These are phyloP conservation scores for Calonectria honghensis DNA, from an alignment of 2,329 filamentous ascomycete genomes.

Conservation along the genomic window DNA sequence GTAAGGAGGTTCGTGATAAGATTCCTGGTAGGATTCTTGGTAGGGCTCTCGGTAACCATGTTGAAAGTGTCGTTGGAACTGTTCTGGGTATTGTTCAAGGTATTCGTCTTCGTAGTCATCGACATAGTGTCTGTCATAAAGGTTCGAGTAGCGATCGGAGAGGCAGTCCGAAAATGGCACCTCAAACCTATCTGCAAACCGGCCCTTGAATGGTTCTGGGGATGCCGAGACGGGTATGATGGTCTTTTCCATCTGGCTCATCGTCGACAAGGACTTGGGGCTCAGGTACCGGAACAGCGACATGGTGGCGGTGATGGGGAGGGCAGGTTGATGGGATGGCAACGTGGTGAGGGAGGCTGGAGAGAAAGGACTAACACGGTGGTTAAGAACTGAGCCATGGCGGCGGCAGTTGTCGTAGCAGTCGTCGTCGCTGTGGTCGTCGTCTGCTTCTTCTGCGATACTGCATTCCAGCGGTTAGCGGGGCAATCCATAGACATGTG, in stretches of 20 bases:
- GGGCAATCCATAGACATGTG: constrained; percentile 58
- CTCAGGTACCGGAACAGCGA: constrained; percentile 59
- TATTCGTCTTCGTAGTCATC: constrained; percentile 12
- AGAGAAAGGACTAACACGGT: constrained; percentile 63
- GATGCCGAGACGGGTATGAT: constrained; percentile 57
- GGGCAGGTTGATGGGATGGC: constrained; percentile 16
- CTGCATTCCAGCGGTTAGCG: constrained; percentile 66
- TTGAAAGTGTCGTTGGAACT: neutral
- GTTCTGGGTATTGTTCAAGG: neutral
- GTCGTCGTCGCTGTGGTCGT: constrained; percentile 39
- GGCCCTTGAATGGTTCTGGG: constrained; percentile 33
- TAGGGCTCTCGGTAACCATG: neutral
- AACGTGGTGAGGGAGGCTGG: neutral
- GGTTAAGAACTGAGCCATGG: constrained; percentile 65
- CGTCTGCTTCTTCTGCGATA: constrained; percentile 37
- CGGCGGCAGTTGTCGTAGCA: constrained; percentile 43
- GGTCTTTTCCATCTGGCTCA: constrained; percentile 56
- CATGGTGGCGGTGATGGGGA: constrained; percentile 38
- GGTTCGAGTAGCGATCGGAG: constrained; percentile 1
- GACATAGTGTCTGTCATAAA: neutral
- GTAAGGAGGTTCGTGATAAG: neutral
- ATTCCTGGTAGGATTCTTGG: neutral
- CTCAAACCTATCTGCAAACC: neutral
- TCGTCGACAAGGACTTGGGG: constrained; percentile 58
- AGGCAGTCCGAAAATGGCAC: neutral